Base-by-base conservation (phyloP, 2,329 filamentous ascomycete species). In the Fusarium stilboides region DNA sequence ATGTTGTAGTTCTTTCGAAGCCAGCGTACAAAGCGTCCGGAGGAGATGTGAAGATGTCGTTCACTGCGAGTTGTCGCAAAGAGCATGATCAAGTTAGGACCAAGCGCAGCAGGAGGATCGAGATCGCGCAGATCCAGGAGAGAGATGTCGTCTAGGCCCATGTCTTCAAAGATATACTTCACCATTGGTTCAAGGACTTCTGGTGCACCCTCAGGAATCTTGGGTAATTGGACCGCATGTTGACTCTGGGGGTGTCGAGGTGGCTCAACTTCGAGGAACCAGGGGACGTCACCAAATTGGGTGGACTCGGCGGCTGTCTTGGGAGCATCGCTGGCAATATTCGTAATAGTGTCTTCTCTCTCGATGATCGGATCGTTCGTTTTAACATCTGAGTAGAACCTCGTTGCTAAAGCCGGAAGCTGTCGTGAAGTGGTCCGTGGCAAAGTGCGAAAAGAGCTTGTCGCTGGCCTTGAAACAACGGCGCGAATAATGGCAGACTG, bases 51-150 rank as follows among this genome's bases (percentile, higher is more conserved):
- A 36, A 99, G 84, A 81, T 99, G 96, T 53, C 95, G 94, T 79
- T 98, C 93, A 74, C 93, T 97, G 61, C 96, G 91, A 15, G 95
- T 93, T 10, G 94, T 97, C 40, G 92, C 94, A 68, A 99, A 89
- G 31, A 99, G 81, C 96, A 98, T 98, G 55, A 99, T 86, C 28
- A 98, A 86, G 74, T 95, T 94, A 3, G 93, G 89, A 2, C 96
- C 96, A 2, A 99, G 86, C 0, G 94, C 94, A 1, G 95, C 91
- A 0, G 94, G 92, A 1, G 94, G 94, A 73, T 98, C 92, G 50
- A 98, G 85, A 37, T 88, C 83, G 58, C 96, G 93, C 33, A 99
- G 85, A 76, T 99, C 96, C 47, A 97, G 84, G 8, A 99, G 80
- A 2, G 86, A 86, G 46, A 99, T 84, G 58, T 94, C 88, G 76